Percentiles rank a stretch among this genome's conserved stretches.
These are phyloP conservation scores for Parathielavia hyrcaniae DNA, from an alignment of 495 filamentous ascomycete genomes.

Conservation along the genomic window DNA sequence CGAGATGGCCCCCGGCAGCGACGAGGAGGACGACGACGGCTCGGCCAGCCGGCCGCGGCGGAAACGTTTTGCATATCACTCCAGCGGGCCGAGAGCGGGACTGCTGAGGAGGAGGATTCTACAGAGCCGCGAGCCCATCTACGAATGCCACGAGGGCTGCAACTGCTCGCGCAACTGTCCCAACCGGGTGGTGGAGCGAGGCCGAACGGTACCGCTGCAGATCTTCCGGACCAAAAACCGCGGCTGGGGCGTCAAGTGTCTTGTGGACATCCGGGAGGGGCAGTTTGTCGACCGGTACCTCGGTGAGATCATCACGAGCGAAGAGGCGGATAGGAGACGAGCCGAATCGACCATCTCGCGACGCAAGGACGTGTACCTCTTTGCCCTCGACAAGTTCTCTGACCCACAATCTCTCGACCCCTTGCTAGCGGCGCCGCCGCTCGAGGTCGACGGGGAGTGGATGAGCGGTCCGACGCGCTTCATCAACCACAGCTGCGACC, in stretches of 20 bases:
- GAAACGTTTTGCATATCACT: constrained; percentile 43
- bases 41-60: neutral
- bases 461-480: constrained; percentile 58
- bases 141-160: constrained; percentile 76
- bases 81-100: constrained; percentile 37
- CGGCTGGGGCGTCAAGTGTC: constrained; percentile 78
- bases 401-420: constrained; percentile 43
- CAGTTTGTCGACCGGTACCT: constrained; percentile 87
- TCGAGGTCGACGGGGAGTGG: constrained; percentile 53
- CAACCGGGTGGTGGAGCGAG: constrained; percentile 74
- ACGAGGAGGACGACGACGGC: constrained; percentile 27
- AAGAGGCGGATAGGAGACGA: constrained; percentile 63
- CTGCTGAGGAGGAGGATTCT: constrained; percentile 44
- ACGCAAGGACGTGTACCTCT: constrained; percentile 67
- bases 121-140: constrained; percentile 56
- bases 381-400: constrained; percentile 74
- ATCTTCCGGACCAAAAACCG: constrained; percentile 74
- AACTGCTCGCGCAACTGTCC: constrained; percentile 61
- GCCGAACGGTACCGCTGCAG: constrained; percentile 65
- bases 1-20: constrained; percentile 40
- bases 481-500: constrained; percentile 67
- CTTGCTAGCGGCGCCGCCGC: constrained; percentile 36
- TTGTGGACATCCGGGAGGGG: constrained; percentile 60
- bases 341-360: constrained; percentile 38
- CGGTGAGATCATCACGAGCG: constrained; percentile 74